Evolutionary conservation across 768 basidiomycete genomes (phyloP).

Genomic region (Russula vinacea): DNA sequence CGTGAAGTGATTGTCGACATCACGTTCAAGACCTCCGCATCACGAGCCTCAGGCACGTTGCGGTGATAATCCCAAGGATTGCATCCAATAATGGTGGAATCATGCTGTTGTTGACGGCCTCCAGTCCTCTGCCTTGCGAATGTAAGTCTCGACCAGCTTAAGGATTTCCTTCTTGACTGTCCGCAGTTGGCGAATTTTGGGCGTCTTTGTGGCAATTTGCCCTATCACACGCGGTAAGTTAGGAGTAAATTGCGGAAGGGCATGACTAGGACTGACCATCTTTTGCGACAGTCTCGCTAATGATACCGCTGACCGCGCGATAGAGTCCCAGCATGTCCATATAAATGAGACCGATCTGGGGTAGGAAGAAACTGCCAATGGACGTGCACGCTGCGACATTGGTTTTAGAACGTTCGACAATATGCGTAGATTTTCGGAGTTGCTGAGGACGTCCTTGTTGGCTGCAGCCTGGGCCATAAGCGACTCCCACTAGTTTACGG

Average conservation of each 20-base stretch:
- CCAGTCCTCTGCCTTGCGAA: constrained; percentile 96
- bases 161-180: constrained; percentile 99
- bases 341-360: constrained; percentile 95
- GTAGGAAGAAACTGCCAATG: constrained; percentile 94
- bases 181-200: constrained; percentile 88
- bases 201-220: constrained; percentile 90
- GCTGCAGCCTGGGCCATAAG: constrained; percentile 94
- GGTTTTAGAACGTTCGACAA: constrained; percentile 93
- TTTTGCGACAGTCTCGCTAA: constrained; percentile 86
- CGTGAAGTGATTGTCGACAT: constrained; percentile 92
- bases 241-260: constrained; percentile 2
- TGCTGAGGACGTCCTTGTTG: constrained; percentile 87
- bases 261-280: constrained; percentile 52
- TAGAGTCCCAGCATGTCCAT: constrained; percentile 98
- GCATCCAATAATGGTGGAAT: constrained; percentile 95
- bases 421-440: constrained; percentile 93
- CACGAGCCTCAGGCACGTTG: constrained; percentile 89
- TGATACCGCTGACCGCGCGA: constrained; percentile 94
- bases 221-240: constrained; percentile 46
- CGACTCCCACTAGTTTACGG: constrained; percentile 77
- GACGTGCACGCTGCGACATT: constrained; percentile 97
- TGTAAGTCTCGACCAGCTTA: constrained; percentile 96
- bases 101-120: constrained; percentile 85
- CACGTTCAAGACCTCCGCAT: constrained; percentile 95
- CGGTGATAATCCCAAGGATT: constrained; percentile 94